Evolutionary conservation across 2,329 filamentous ascomycete genomes (phyloP).

Genomic region (Talaromyces sp.): DNA sequence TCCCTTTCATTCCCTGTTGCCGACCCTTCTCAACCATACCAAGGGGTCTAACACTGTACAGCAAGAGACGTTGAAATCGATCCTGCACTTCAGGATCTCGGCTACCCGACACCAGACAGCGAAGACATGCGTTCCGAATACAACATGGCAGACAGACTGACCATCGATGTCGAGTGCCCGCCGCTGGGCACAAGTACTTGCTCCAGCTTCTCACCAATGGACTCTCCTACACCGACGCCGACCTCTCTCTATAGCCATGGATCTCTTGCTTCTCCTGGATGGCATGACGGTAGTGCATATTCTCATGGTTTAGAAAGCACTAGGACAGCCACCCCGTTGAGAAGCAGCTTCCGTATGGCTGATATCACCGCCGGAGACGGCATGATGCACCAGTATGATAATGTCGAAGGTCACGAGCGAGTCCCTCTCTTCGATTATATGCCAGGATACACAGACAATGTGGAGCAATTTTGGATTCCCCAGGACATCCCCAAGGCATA

Average conservation of each 20-base stretch:
- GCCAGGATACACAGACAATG: constrained; percentile 32
- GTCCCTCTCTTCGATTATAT: constrained; percentile 32
- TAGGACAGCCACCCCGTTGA: constrained; percentile 26
- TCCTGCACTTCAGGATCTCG: constrained; percentile 19
- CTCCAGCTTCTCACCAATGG: constrained; percentile 36
- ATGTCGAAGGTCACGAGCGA: constrained; percentile 29
- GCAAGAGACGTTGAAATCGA: constrained; percentile 24
- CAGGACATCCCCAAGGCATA: constrained; percentile 32
- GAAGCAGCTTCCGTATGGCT: constrained; percentile 30
- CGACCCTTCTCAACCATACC: constrained; percentile 13
- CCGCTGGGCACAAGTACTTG: constrained; percentile 36
- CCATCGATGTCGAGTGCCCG: constrained; percentile 34
- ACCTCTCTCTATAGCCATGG: constrained; percentile 35
- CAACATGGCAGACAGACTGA: constrained; percentile 32
- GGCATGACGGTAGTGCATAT: constrained; percentile 27
- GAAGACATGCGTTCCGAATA: constrained; percentile 36
- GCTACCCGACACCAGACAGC: constrained; percentile 23
- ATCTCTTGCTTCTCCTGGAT: constrained; percentile 31
- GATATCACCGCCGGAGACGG: constrained; percentile 29
- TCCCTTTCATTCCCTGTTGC: constrained; percentile 14
- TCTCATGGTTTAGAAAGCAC: constrained; percentile 25
- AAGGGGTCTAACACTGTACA: constrained; percentile 17
- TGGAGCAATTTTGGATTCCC: constrained; percentile 34
- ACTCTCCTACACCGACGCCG: constrained; percentile 35
- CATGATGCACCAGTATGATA: constrained; percentile 28